Evolutionary conservation across 371 early-diverging fungal genomes (phyloP), one percentile per base, ranked within the genome.

Genomic region (Mortierella sp.): DNA sequence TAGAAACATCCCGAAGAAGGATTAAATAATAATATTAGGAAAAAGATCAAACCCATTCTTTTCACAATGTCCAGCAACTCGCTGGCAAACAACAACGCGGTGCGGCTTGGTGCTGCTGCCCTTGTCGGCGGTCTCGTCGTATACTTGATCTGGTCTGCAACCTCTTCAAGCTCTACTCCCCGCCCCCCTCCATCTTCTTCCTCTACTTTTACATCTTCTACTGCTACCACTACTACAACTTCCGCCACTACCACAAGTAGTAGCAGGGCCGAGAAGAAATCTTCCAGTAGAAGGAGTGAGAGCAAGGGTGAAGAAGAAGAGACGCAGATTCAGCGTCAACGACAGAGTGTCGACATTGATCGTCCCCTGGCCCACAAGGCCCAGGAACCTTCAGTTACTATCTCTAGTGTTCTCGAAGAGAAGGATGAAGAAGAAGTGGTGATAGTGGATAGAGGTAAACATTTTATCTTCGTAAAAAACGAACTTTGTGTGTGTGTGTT

Each of bases 71-170:
- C 68, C 26, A 43, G 32, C 74, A 63, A 45, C 40, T 63, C 71
- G 29, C 35, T 70, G 22, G 54, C 71, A 5, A 70, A 64, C 61
- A 76, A 76, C 64, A 71, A 56, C 61, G 68, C 76, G 31, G 60
- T 71, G 62, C 76, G 76, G 15, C 67, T 76, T 62, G 76, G 76
- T 32, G 76, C 76, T 42, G 76, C 71, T 5, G 70, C 67, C 61
- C 59, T 76, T 23, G 47, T 76, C 13, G 67, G 76, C 19, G 64
- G 64, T n/a, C 68, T 70, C 15, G 58, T 71, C 34, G 57, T 70
- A 45, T 76, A 71, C 51, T 45, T 66, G 61, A 59, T 76, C 72
- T 70, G 70, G 70, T 35, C 71, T 3, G 42, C 76, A 9, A 59
- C 76, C n/a, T 54, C 71, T 23, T 71, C 70, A 3, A 68, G 68